These are phyloP conservation scores for Omphalea diandra DNA, from an alignment of 441 rosid species.

Conservation along the genomic window DNA sequence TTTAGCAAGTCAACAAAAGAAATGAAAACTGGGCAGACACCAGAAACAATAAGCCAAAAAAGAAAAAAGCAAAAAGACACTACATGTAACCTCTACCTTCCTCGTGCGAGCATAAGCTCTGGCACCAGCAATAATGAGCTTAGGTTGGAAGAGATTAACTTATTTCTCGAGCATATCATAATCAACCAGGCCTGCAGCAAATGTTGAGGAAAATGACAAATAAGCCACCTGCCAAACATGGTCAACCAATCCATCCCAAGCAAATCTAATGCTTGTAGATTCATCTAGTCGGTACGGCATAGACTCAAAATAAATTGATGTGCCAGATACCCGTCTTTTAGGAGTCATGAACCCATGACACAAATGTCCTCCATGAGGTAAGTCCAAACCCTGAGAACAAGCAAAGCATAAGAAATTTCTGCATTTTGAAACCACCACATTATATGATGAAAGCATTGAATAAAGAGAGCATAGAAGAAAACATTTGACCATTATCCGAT, in stretches of 20 bases:
- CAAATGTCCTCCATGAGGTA: slow-evolving; percentile 91
- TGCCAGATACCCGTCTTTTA: slow-evolving; percentile 86
- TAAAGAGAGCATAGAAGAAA: background rate
- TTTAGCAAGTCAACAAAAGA: slow-evolving; percentile 20
- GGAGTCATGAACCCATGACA: slow-evolving; percentile 99
- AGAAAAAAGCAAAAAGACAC: background rate
- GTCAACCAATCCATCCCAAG: background rate
- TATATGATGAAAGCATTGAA: background rate
- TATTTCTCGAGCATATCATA: slow-evolving; percentile 92
- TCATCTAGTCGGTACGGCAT: slow-evolving; percentile 95
- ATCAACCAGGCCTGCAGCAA: slow-evolving; percentile 65
- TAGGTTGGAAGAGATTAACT: slow-evolving; percentile 79
- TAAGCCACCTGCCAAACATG: too few species aligned
- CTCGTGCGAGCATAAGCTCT: slow-evolving; percentile 94
- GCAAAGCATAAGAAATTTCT: slow-evolving; percentile 7
- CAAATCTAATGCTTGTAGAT: slow-evolving; percentile 49
- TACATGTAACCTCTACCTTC: slow-evolving; percentile 65
- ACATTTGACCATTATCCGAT: slow-evolving; percentile 71
- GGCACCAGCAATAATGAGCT: slow-evolving; percentile 90
- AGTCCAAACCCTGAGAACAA: slow-evolving; percentile 66
- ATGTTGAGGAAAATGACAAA: slow-evolving; percentile 21
- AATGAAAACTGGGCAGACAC: background rate
- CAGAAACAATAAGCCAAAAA: too few species aligned
- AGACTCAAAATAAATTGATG: slow-evolving; percentile 91
- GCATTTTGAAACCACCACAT: slow-evolving; percentile 2